These are phyloP conservation scores for Pleomassaria siparia DNA, from an alignment of 2,329 filamentous ascomycete genomes.

Conservation along the genomic window DNA sequence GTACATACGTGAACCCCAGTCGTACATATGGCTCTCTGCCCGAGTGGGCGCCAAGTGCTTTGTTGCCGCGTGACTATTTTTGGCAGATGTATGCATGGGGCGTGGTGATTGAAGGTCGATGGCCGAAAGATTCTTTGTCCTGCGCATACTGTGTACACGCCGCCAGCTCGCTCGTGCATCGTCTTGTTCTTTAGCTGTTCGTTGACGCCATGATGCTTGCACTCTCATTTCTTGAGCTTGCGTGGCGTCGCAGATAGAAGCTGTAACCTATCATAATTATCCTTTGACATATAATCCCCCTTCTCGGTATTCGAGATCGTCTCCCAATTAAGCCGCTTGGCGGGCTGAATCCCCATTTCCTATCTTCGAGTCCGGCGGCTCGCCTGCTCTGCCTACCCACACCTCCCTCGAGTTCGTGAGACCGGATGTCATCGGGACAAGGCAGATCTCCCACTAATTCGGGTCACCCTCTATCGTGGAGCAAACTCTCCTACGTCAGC, in stretches of 20 bases:
- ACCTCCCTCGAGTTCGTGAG: conserved; percentile 4
- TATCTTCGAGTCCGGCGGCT: conserved; percentile 30
- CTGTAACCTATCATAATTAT: conserved; percentile 4
- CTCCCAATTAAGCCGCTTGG: conserved; percentile 17
- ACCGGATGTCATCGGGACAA: conserved; percentile 17
- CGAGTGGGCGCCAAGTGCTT: too few relatives aligned
- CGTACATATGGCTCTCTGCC: too few relatives aligned
- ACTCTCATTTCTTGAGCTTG: conserved; percentile 13
- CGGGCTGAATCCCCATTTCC: conserved; percentile 34
- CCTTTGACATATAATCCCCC: conserved; percentile 8
- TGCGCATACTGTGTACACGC: neutral
- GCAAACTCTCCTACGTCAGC: conserved; percentile 8
- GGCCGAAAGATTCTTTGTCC: neutral
- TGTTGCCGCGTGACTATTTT: too few relatives aligned
- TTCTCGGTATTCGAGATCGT: neutral
- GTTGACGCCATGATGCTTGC: neutral
- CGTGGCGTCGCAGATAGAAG: conserved; percentile 29
- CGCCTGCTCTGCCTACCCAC: neutral
- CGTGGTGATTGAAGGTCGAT: neutral
- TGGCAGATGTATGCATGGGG: too few relatives aligned
- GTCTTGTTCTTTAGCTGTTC: neutral
- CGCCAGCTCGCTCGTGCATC: neutral
- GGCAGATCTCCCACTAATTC: conserved; percentile 16
- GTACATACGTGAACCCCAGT: too few relatives aligned
- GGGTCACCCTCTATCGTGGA: neutral